Evolutionary conservation across 345 rosid species (phyloP), one percentile per base, ranked within the genome.

Genomic region (Sonneratia caseolaris): DNA sequence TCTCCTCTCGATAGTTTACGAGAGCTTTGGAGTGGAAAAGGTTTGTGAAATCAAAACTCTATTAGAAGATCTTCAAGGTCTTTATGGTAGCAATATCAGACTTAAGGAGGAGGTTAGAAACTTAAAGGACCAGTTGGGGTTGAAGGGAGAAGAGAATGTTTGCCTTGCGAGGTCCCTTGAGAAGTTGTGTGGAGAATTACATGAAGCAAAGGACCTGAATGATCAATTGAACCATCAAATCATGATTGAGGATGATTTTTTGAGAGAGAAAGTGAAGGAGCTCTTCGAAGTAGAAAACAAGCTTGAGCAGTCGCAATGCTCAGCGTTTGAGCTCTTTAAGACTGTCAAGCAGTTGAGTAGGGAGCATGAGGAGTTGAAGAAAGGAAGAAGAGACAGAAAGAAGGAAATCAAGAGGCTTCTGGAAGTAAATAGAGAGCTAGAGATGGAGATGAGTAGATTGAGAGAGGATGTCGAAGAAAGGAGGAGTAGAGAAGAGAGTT

Each of bases 241-340:
- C 70, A 45, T 76, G 21, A 76, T 77, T 65, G 87, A 82, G 56
- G 81, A 83, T 27, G 93, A 84, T 68, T 85, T 82, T 73, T 73
- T 91, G 76, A 81, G 81, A 69, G 79, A 83, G 80, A 91, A 88
- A 78, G 82, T 76, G 56, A 57, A 55, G 14, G 93, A 88, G 72
- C 87, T 94, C 72, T 81, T 77, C 37, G 91, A 90, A 76, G 91
- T 80, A 38, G 88, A 88, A 76, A 82, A 85, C 74, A 86, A 85
- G 82, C 91, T 94, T 37, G 84, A 81, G 82, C 88, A 84, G 76
- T 74, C 91, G 2, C 86, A 80, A 49, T 79, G 38, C 80, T 76
- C 82, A 70, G 87, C 81, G 73, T 75, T 76, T 15, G 96, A 90
- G 78, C 72, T 90, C 48, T 71, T 82, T 71, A 83, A 73, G 73